Percentiles rank a stretch among this genome's conserved stretches.
Conservation (phyloP, 495 filamentous ascomycete genomes). For the Penicillium crystallinum region DNA sequence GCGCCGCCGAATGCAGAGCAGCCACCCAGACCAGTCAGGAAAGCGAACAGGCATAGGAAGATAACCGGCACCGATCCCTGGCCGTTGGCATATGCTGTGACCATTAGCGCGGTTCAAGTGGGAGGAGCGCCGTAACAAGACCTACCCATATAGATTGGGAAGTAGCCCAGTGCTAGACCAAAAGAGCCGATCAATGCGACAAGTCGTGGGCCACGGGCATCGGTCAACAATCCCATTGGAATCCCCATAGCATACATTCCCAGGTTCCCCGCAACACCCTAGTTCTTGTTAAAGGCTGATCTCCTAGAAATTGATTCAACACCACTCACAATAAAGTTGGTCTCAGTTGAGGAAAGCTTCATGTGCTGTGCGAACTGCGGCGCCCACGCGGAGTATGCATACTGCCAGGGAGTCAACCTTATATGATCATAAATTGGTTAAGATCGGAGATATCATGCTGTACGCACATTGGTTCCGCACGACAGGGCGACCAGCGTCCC, state of each 20-base stretch:
- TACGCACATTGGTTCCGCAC: conserved; percentile 89
- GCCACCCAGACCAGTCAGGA: conserved; percentile 79
- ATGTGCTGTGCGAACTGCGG: conserved; percentile 87
- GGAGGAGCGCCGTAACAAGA: neutral
- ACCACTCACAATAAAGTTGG: conserved; percentile 73
- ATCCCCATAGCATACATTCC: conserved; percentile 94
- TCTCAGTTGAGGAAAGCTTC: conserved; percentile 81
- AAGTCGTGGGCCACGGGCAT: conserved; percentile 73
- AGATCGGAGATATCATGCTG: conserved; percentile 5
- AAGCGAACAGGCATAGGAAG: conserved; percentile 74
- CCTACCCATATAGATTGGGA: conserved; percentile 64
- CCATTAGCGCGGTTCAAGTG: conserved; percentile 5
- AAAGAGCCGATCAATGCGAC: conserved; percentile 70
- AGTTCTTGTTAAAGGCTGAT: conserved; percentile 15
- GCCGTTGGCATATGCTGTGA: conserved; percentile 44
- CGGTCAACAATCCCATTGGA: conserved; percentile 82
- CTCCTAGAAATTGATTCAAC: neutral
- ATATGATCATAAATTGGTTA: neutral
- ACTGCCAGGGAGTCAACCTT: conserved; percentile 48
- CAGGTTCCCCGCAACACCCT: conserved; percentile 86
- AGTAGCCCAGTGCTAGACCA: conserved; percentile 70
- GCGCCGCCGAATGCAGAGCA: conserved; percentile 81
- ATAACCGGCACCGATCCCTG: conserved; percentile 58
- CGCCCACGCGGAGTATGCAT: conserved; percentile 97
- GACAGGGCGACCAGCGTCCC: conserved; percentile 82